Conservation (phyloP, 495 filamentous ascomycete species). For the Talaromyces liani region DNA sequence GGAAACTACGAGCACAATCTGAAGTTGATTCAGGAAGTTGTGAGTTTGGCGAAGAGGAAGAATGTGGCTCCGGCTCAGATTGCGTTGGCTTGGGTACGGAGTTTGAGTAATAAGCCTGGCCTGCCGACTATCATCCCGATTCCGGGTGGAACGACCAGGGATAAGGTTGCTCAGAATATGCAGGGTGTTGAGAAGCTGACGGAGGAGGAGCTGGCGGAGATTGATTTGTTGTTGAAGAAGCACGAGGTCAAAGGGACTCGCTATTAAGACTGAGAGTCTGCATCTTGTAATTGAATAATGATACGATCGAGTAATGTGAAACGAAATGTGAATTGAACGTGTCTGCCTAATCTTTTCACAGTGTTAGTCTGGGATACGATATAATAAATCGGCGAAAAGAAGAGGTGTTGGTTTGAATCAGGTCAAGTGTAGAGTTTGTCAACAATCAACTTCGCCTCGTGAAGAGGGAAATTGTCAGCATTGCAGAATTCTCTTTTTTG, state of each 20-base stretch:
- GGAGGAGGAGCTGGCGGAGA: constrained; percentile 37
- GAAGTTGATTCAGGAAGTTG: constrained; percentile 58
- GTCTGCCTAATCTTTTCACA: not conserved
- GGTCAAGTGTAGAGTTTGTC: constrained; percentile 53
- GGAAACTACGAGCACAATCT: constrained; percentile 69
- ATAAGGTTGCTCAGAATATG: constrained; percentile 41
- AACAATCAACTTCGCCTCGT: constrained; percentile 39
- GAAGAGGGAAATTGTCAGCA: constrained; percentile 40
- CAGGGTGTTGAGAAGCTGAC: constrained; percentile 25
- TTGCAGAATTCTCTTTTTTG: constrained; percentile 50
- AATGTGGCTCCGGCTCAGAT: constrained; percentile 67
- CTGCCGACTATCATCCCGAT: constrained; percentile 75
- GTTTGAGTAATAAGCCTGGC: constrained; percentile 48
- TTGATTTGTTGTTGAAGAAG: constrained; percentile 34
- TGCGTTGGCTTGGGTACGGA: constrained; percentile 65
- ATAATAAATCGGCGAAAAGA: not conserved
- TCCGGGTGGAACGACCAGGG: constrained; percentile 54
- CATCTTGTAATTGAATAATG: not conserved
- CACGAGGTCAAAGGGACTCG: constrained; percentile 30
- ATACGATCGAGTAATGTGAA: not conserved
- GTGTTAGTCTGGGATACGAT: not conserved
- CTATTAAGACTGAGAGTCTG: constrained; percentile 16
- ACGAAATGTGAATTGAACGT: not conserved
- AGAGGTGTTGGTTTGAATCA: constrained; percentile 22
- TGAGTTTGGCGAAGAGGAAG: constrained; percentile 61